phyloP scores from a whole-genome alignment of 1,284 basidiomycete species.

The Athelia psychrophila region DNA sequence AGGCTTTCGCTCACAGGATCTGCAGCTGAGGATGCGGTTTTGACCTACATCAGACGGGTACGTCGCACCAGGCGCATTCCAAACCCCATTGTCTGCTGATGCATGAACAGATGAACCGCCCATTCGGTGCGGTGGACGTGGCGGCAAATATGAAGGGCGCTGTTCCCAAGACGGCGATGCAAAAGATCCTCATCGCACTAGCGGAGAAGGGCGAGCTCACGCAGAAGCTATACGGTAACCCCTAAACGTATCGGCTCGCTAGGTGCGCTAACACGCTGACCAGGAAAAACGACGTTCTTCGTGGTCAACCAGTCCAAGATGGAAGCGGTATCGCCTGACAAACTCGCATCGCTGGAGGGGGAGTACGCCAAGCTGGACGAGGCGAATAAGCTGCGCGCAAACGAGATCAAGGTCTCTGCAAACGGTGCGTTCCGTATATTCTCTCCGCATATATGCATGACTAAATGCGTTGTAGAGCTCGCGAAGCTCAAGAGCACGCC shows the following conservation, averaged over 20 bases:
- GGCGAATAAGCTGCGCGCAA: conserved; percentile 49
- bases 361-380: conserved; percentile 59
- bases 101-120: conserved; percentile 63
- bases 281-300: conserved; percentile 83
- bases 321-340: conserved; percentile 54
- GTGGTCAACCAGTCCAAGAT: conserved; percentile 73
- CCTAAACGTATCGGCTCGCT: too few species aligned
- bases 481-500: conserved; percentile 58
- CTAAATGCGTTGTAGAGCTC: conserved; percentile 48
- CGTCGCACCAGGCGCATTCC: conserved; percentile 1
- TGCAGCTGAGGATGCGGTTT: conserved; percentile 66
- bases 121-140: conserved; percentile 81
- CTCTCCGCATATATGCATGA: conserved; percentile 5
- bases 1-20: neutral
- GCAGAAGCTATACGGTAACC: conserved; percentile 74
- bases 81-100: conserved; percentile 1
- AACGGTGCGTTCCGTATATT: conserved; percentile 42
- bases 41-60: conserved; percentile 74
- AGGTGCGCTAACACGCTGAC: conserved; percentile 13
- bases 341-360: conserved; percentile 52
- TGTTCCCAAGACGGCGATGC: conserved; percentile 76
- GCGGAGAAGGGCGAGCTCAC: conserved; percentile 75
- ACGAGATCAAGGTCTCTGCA: conserved; percentile 47
- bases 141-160: conserved; percentile 85
- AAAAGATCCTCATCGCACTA: conserved; percentile 76